Percentiles rank a stretch among this genome's conserved stretches.
These are phyloP conservation scores for Penicillium sp. DNA, from an alignment of 2,329 filamentous ascomycete genomes.

Conservation along the genomic window DNA sequence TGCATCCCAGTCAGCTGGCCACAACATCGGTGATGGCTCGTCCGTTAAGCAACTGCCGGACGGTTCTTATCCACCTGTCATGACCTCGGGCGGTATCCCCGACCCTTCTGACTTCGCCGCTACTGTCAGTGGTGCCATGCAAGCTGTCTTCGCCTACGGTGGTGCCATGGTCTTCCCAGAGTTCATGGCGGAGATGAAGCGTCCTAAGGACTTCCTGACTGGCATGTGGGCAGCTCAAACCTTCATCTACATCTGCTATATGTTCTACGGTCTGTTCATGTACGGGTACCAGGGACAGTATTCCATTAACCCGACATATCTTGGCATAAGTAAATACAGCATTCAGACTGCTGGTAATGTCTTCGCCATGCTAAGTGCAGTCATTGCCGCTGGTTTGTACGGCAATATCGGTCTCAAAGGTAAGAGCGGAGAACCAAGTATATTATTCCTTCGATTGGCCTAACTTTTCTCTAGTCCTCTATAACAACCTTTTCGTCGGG, in stretches of 20 bases:
- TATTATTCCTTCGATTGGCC: neutral
- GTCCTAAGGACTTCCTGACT: conserved; percentile 37
- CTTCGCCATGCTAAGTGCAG: conserved; percentile 42
- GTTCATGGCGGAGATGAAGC: conserved; percentile 44
- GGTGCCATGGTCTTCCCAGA: conserved; percentile 48
- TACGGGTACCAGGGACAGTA: conserved; percentile 51
- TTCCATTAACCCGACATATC: conserved; percentile 18
- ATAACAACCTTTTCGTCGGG: conserved; percentile 54
- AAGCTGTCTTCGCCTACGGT: conserved; percentile 36
- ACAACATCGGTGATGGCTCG: conserved; percentile 7
- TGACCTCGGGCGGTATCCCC: conserved; percentile 39
- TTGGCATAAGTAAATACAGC: conserved; percentile 45
- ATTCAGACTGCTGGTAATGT: conserved; percentile 50
- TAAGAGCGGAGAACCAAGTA: neutral
- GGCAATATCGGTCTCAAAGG: conserved; percentile 54
- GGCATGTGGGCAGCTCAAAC: conserved; percentile 36
- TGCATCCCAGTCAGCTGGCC: conserved; percentile 20
- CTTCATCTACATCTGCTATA: conserved; percentile 39
- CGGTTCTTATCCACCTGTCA: conserved; percentile 24
- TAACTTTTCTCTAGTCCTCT: conserved; percentile 27
- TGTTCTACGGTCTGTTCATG: conserved; percentile 34
- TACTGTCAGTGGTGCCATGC: conserved; percentile 11
- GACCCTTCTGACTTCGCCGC: conserved; percentile 3
- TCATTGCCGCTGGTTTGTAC: conserved; percentile 50
- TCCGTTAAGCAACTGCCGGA: conserved; percentile 3